Conservation (phyloP, 805 yeast genomes). For the Candida bentonensis region DNA sequence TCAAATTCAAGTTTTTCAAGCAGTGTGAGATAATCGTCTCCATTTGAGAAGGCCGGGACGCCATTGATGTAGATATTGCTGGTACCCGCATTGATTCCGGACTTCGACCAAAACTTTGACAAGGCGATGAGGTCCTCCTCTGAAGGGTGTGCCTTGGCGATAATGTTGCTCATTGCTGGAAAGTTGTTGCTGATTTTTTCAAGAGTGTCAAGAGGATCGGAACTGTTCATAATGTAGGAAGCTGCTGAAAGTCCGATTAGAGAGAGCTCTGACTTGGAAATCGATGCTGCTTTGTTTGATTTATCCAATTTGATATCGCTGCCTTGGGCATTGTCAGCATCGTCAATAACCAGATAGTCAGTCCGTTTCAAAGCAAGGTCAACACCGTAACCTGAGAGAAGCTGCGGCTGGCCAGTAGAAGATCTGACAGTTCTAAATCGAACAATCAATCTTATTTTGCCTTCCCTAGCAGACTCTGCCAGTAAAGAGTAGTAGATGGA, state of each 20-base stretch:
- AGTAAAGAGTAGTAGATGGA: background rate
- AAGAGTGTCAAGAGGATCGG: constrained; percentile 26
- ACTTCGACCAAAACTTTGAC: background rate
- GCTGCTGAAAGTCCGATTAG: constrained; percentile 20
- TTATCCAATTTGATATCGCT: constrained; percentile 12
- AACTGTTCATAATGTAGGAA: constrained; percentile 20
- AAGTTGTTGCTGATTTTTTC: constrained; percentile 33
- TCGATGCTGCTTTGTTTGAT: constrained; percentile 11
- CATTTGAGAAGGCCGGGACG: constrained; percentile 32
- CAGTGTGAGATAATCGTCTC: constrained; percentile 19
- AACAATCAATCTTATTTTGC: background rate
- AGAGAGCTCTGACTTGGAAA: constrained; percentile 14
- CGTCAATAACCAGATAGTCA: constrained; percentile 54
- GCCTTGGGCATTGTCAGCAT: constrained; percentile 15
- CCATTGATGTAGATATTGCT: constrained; percentile 52
- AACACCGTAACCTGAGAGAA: constrained; percentile 47
- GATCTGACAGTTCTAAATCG: background rate
- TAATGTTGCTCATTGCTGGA: constrained; percentile 25
- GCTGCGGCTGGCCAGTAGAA: background rate
- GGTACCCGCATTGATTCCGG: constrained; percentile 13
- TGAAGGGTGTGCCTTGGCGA: background rate
- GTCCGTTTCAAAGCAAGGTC: constrained; percentile 51
- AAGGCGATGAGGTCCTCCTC: background rate
- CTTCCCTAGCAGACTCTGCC: background rate
- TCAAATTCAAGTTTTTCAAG: constrained; percentile 2